phyloP scores from a whole-genome alignment of 164 flowering plant genomes.

The Houttuynia cordata region DNA sequence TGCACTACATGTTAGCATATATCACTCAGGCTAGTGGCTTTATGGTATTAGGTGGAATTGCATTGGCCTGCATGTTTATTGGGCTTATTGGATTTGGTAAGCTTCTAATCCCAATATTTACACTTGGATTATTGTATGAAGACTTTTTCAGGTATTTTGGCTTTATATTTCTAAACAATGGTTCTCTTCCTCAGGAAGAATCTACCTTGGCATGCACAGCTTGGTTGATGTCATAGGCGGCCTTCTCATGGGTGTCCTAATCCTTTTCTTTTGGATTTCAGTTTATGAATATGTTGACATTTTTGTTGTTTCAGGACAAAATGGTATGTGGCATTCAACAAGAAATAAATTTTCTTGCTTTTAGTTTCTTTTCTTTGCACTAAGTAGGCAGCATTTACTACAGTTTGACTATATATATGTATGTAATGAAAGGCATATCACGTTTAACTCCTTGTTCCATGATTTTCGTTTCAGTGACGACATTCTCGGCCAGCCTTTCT shows the following conservation, averaged over 20 bases:
- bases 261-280: conserved; percentile 66
- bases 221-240: conserved; percentile 66
- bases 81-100: conserved; percentile 62
- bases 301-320: conserved; percentile 61
- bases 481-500: conserved; percentile 76
- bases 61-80: conserved; percentile 41
- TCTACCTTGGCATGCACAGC: conserved; percentile 99
- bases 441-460: background rate
- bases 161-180: conserved; percentile 6
- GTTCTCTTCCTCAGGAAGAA: conserved; percentile 52
- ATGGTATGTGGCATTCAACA: conserved; percentile 44
- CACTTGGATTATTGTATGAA: background rate
- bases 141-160: background rate
- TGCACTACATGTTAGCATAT: conserved; percentile 39
- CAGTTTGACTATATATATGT: too few species aligned
- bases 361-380: background rate
- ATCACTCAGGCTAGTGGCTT: conserved; percentile 17
- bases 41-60: conserved; percentile 23
- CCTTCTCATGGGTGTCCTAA: conserved; percentile 49
- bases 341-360: background rate
- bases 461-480: conserved; percentile 49
- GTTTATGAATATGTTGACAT: conserved; percentile 49
- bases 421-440: too few species aligned
- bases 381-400: too few species aligned
- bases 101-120: conserved; percentile 3